phyloP scores from a whole-genome alignment of 345 rosid genomes.

The Camelina sativa region DNA sequence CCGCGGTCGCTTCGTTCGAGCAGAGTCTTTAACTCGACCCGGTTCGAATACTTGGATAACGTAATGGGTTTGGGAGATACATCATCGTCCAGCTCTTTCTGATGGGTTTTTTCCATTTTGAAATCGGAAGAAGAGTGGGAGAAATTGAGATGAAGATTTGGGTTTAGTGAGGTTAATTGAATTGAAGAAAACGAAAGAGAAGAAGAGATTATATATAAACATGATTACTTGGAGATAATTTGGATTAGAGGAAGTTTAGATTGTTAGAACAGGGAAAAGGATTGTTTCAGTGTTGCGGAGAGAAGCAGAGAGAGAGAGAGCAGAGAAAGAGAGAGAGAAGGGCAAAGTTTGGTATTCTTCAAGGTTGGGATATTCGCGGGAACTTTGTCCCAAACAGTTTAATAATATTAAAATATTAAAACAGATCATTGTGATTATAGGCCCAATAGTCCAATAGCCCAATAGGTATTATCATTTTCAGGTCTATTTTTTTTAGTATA shows the following conservation, averaged over 20 bases:
- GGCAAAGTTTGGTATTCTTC: slow-evolving; percentile 71
- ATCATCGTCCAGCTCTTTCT: slow-evolving; percentile 4
- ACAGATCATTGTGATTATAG: too few species aligned
- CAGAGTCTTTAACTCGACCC: slow-evolving; percentile 64
- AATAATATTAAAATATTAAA: too few species aligned
- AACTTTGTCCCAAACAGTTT: not conserved
- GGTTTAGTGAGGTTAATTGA: not conserved
- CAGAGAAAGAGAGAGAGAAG: slow-evolving; percentile 19
- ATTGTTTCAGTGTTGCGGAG: slow-evolving; percentile 49
- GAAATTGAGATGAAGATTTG: slow-evolving; percentile 7
- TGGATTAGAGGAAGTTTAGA: slow-evolving; percentile 49
- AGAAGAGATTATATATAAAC: slow-evolving; percentile 39
- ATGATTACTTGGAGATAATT: slow-evolving; percentile 18
- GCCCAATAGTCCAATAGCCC: too few species aligned
- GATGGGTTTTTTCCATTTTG: slow-evolving; percentile 45
- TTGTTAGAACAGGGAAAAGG: slow-evolving; percentile 62
- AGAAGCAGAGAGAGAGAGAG: slow-evolving; percentile 16
- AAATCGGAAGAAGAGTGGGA: not conserved
- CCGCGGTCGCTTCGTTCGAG: slow-evolving; percentile 57
- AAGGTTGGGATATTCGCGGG: slow-evolving; percentile 62
- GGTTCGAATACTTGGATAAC: slow-evolving; percentile 59
- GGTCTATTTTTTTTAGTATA: too few species aligned
- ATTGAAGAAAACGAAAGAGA: slow-evolving; percentile 25
- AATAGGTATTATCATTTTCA: too few species aligned
- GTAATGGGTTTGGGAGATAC: not conserved